Conservation (phyloP, 2,329 filamentous ascomycete genomes). For the Talaromyces sp. region DNA sequence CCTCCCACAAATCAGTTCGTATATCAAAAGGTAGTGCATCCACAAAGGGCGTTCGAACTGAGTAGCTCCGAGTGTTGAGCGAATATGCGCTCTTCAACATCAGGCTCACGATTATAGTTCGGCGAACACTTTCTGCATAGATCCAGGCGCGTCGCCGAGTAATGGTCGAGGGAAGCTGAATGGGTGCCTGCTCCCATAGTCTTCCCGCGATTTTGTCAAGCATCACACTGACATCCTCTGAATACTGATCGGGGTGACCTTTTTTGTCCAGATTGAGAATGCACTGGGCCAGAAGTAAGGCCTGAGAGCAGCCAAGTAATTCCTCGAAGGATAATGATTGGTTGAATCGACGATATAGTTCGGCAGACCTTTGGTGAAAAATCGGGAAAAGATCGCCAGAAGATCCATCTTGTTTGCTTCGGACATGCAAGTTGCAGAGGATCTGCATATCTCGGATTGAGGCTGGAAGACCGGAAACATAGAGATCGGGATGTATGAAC, state of each 20-base stretch:
- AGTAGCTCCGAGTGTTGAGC: constrained; percentile 27
- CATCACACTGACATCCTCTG: constrained; percentile 19
- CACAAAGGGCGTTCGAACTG: constrained; percentile 32
- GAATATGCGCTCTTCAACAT: constrained; percentile 36
- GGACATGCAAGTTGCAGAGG: constrained; percentile 23
- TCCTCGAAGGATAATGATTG: constrained; percentile 24
- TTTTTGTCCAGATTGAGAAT: constrained; percentile 23
- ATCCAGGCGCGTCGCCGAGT: constrained; percentile 34
- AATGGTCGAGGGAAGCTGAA: constrained; percentile 25
- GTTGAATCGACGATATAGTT: constrained; percentile 14
- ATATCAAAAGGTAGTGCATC: constrained; percentile 33
- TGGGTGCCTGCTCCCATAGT: constrained; percentile 30
- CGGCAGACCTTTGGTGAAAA: constrained; percentile 14
- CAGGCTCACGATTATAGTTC: constrained; percentile 36
- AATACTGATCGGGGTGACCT: constrained; percentile 6
- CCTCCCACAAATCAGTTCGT: constrained; percentile 31
- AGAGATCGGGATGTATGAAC: constrained; percentile 31
- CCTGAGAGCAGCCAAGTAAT: constrained; percentile 28
- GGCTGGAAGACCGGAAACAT: constrained; percentile 6
- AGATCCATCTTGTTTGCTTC: constrained; percentile 1
- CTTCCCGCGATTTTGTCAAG: constrained; percentile 21
- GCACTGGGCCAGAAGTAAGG: constrained; percentile 29
- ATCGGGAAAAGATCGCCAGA: constrained; percentile 7
- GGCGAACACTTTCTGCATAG: constrained; percentile 34
- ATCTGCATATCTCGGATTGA: constrained; percentile 21